These are phyloP conservation scores for Fusarium proliferatum DNA, from an alignment of 2,329 filamentous ascomycete species.

Conservation along the genomic window DNA sequence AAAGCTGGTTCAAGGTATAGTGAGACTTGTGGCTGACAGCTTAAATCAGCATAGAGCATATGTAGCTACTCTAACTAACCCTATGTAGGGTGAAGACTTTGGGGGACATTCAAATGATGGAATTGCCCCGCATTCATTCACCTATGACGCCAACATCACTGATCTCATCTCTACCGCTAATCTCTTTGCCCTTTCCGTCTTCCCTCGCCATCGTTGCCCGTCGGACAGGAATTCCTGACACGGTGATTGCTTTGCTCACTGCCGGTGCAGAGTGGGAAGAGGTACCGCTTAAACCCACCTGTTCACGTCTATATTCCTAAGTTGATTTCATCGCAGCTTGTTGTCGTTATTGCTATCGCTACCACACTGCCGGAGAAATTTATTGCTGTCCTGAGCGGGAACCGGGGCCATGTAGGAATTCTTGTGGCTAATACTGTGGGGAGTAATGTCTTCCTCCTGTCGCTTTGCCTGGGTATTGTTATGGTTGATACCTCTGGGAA, in stretches of 20 bases:
- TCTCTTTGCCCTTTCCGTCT: too few species aligned
- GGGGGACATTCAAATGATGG: fast-evolving
- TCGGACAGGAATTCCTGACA: background rate
- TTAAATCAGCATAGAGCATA: background rate
- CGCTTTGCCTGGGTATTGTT: background rate
- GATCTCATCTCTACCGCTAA: too few species aligned
- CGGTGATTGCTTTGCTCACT: background rate
- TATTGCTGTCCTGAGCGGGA: background rate
- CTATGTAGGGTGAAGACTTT: background rate
- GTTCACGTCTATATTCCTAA: fast-evolving
- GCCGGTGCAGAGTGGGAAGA: background rate
- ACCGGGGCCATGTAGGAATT: background rate
- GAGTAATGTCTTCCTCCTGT: background rate
- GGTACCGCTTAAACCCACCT: fast-evolving
- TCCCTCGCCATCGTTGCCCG: background rate
- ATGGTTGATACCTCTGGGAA: background rate
- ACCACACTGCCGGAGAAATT: background rate
- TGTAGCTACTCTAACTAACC: background rate
- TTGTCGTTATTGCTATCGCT: background rate
- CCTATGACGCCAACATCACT: background rate
- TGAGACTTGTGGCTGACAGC: background rate
- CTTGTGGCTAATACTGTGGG: background rate
- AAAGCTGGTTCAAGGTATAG: background rate
- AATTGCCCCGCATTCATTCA: background rate
- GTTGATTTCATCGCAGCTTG: background rate